Evolutionary conservation across 768 basidiomycete species (phyloP), one percentile per base, ranked within the genome.

Genomic region (Pleurotus platypus): DNA sequence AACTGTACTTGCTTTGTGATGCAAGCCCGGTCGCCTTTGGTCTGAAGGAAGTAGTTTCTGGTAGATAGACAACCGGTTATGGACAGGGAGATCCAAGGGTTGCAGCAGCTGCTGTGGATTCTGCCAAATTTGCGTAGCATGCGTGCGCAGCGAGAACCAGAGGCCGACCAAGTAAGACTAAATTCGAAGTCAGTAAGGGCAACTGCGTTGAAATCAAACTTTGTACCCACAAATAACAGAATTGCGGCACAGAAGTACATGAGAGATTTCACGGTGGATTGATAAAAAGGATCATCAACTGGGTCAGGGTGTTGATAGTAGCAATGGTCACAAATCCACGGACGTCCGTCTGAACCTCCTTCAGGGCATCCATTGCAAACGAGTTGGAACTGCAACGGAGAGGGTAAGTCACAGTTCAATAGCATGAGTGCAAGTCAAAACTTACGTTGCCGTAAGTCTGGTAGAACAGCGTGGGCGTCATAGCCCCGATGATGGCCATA

Each of bases 121-220:
- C 68, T 98, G 94, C 97, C 97, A 99, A 63, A 99, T 99, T 68
- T 98, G 97, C 12, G 90, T 87, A 5, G 97, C 97, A 68, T 99
- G 97, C 1, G 97, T 99, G 47, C 93, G 88, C 15, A 99, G 84
- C 39, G 97, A 98, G 77, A 99, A 99, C 97, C 97, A 98, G 0
- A 98, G 78, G 37, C 97, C 97, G 58, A 98, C 84, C 46, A 98
- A 82, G 70, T 99, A 99, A 1, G 97, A 98, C 94, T 98, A 46
- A 18, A 13, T 35, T 16, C 45, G 15, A 37, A 43, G 9, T 46
- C 39, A 64, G 42, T 66, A 59, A 37, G 38, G 49, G 27, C 22
- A 5, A 20, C 26, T 27, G 24, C 48, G 2, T 24, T 27, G 51
- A 8, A 16, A 16, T 59, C 51, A 43, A 12, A 49, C 53, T 38